Base-by-base conservation (phyloP, 202 grass and related monocot genomes). In the Brachypodium distachyon region DNA sequence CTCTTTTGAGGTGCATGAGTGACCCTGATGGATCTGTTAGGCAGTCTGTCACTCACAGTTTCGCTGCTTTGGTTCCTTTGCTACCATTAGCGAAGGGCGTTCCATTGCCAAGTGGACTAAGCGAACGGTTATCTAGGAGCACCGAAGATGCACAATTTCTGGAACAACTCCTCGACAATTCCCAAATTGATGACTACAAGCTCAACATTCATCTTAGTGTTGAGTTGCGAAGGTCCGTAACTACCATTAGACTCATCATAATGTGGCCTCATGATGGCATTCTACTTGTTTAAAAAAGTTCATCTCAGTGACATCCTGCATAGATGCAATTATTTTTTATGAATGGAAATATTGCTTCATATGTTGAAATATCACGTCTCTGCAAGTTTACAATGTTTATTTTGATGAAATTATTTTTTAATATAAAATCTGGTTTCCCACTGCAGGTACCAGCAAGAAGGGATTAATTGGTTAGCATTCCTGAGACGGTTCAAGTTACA, bases 151-250 rank as follows among this genome's bases (percentile, higher is more conserved):
- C 83, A 12, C 87, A 82, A n/a, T 98, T 98, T 72, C 84, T 98
- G 79, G 95, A 95, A 73, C 95, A 98, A 67, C 95, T 98, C 76
- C 95, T 98, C 71, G 95, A 98, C 82, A 98, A 92, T 61, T 95
- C 91, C 67, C 91, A 92, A 67, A 98, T 98, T 53, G 91, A 98
- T 75, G 95, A 98, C 82, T 94, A 92, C 89, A 95, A 95, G 52
- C 87, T 98, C 73, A 85, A 72, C 53, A 74, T 98, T 78, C 71
- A 95, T 82, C 95, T 98, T 17, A 92, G 85, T 82, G 95, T 98
- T 81, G 80, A 73, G 33, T 78, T 98, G 59, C 87, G 95, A 86
- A 94, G 95, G 95, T 97, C 3, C 23, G 44, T 83, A 70, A 66
- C 68, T 75, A 56, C 16, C 28, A 68, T 84, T 54, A n/a, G 67